Evolutionary conservation across 1,139 yeast species (phyloP).

Genomic region (Meyerozyma guilliermondii): DNA sequence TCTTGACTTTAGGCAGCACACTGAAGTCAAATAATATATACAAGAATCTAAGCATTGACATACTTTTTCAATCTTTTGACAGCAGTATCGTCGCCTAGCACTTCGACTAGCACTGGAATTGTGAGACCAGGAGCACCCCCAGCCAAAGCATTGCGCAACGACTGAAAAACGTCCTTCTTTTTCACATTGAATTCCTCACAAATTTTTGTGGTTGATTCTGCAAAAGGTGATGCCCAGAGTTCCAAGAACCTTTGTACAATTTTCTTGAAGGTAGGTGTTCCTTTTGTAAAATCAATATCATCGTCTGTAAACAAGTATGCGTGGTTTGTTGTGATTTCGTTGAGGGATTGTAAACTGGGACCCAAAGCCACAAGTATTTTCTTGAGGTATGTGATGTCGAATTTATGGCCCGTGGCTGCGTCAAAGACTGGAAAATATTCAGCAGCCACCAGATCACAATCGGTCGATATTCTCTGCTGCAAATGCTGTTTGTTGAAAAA

Average conservation of each 20-base stretch:
- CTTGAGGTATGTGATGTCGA: constrained; percentile 16
- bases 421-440: constrained; percentile 20
- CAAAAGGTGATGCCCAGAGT: not conserved
- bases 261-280: constrained; percentile 5
- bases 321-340: constrained; percentile 44
- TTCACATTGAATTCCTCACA: constrained; percentile 10
- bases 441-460: constrained; percentile 28
- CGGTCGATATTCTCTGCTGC: constrained; percentile 25
- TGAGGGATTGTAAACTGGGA: constrained; percentile 39
- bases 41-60: constrained; percentile 3
- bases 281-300: constrained; percentile 7
- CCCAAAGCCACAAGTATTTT: constrained; percentile 26
- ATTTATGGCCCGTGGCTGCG: constrained; percentile 8
- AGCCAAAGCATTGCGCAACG: constrained; percentile 66
- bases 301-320: constrained; percentile 41
- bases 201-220: not conserved
- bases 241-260: constrained; percentile 7
- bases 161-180: constrained; percentile 52
- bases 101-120: constrained; percentile 51
- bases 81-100: constrained; percentile 50
- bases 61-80: constrained; percentile 25
- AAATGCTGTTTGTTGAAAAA: constrained; percentile 74
- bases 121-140: constrained; percentile 71
- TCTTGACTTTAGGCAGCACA: not conserved
- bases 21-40: constrained; percentile 6